Evolutionary conservation across 495 filamentous ascomycete genomes (phyloP).

Genomic region (Podospora comata): DNA sequence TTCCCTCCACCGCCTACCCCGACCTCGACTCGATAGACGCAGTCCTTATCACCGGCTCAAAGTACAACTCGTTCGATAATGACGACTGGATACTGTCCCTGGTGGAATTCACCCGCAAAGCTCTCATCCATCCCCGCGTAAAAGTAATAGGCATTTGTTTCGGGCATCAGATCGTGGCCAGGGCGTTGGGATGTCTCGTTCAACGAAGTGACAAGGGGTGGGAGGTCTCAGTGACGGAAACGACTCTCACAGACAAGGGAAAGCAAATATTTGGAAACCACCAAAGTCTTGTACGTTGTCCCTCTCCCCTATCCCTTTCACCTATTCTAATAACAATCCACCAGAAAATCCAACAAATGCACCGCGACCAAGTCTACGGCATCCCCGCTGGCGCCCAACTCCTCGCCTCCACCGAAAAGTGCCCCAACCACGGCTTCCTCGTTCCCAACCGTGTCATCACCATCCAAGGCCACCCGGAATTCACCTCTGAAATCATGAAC

Average conservation of each 20-base stretch:
- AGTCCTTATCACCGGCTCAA: slow-evolving; percentile 75
- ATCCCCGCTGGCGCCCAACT: slow-evolving; percentile 59
- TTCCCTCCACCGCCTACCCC: slow-evolving; percentile 56
- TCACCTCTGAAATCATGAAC: slow-evolving; percentile 67
- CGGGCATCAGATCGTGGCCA: slow-evolving; percentile 84
- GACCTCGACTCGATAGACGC: slow-evolving; percentile 71
- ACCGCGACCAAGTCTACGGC: slow-evolving; percentile 71
- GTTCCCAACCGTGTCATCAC: slow-evolving; percentile 62
- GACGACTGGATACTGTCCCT: slow-evolving; percentile 73
- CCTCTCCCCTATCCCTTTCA: no score
- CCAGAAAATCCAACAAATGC: slow-evolving; percentile 72
- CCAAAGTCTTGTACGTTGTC: slow-evolving; percentile 48
- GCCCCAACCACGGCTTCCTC: slow-evolving; percentile 81
- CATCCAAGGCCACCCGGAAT: slow-evolving; percentile 92
- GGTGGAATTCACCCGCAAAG: slow-evolving; percentile 61
- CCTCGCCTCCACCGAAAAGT: slow-evolving; percentile 64
- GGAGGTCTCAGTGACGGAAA: slow-evolving; percentile 73
- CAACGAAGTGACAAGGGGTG: slow-evolving; percentile 67
- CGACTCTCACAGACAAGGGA: slow-evolving; percentile 67
- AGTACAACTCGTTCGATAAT: slow-evolving; percentile 54
- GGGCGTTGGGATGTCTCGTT: slow-evolving; percentile 68
- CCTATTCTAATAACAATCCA: no score
- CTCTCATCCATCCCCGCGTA: slow-evolving; percentile 49
- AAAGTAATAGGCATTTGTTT: slow-evolving; percentile 81
- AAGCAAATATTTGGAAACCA: slow-evolving; percentile 63